Evolutionary conservation across 192 early-diverging fungal species (phyloP).

Genomic region (Lunasporangiospora selenospora): DNA sequence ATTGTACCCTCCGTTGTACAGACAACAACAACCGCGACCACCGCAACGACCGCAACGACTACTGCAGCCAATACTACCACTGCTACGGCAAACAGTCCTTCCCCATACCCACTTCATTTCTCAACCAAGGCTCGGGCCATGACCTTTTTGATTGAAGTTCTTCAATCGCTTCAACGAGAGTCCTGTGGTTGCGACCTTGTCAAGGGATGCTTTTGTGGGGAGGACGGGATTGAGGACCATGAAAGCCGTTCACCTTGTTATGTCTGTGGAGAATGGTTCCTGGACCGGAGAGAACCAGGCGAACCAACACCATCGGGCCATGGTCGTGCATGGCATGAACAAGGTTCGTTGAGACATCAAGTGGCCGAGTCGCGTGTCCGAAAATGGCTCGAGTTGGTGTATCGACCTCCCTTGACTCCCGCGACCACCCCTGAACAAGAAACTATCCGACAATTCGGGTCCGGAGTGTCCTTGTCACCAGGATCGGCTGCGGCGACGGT

Average conservation of each 20-base stretch:
- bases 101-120: conserved; percentile 41
- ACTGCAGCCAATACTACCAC: neutral
- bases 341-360: conserved; percentile 41
- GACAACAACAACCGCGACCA: neutral
- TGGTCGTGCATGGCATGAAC: conserved; percentile 39
- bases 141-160: conserved; percentile 23
- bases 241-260: neutral
- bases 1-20: too few relatives aligned
- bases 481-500: too few relatives aligned
- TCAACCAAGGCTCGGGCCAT: conserved; percentile 41
- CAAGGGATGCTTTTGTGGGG: neutral
- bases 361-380: conserved; percentile 44
- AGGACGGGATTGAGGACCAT: neutral
- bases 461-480: too few relatives aligned
- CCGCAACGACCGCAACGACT: conserved; percentile 3
- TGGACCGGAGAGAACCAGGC: conserved; percentile 6
- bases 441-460: conserved; percentile 23
- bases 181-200: neutral
- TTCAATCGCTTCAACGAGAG: conserved; percentile 1
- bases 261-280: conserved; percentile 26
- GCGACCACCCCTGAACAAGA: conserved; percentile 36
- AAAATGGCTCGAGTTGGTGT: conserved; percentile 39
- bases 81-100: neutral
- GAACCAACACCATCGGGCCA: neutral
- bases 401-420: conserved; percentile 32